Evolutionary conservation across 768 basidiomycete species (phyloP), one percentile per base, ranked within the genome.

Genomic region (Lentinula detonsa): DNA sequence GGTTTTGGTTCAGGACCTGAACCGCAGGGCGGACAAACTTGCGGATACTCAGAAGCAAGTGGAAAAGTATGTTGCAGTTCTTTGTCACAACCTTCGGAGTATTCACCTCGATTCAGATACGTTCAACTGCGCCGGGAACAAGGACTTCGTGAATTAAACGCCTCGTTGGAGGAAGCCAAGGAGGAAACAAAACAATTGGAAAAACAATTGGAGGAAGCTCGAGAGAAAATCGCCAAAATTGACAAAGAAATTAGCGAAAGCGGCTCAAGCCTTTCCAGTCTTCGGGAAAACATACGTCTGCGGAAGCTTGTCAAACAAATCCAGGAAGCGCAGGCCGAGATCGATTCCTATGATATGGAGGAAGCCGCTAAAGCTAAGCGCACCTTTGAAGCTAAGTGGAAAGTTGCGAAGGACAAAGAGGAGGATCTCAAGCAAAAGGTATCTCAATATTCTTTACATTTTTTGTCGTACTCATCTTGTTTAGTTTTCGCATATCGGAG

Each of bases 241-340:
- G 87, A 91, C 67, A 87, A 85, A 68, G 90, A 94, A 68, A 86
- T 94, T 69, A 86, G 85, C 69, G 86, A 89, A 65, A 82, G 88
- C 63, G 87, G 85, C 54, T 84, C 88, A 40, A 81, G 81, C 10
- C 70, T 87, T 51, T 82, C 87, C 28, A 90, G 87, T 71, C 72
- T 93, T 58, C 84, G 89, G 63, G 91, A 94, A 70, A 99, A 98
- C 71, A 75, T 93, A 49, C 85, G 90, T 4, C 84, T 92, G 58
- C 80, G 93, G 61, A 82, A 83, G 67, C 77, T 93, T 23, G 77
- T 80, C 59, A 76, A 78, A 50, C 85, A 92, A 58, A 89, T 97
- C 33, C 76, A 75, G 33, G 76, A 78, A 1, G 85, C 87, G 6
- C 84, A 91, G 68, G 77, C 75, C 10, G 81, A 94, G 71, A 89